A percentile compares a stretch with the other conserved stretches of the same genome.
Conservation (phyloP, 371 early-diverging fungal genomes). For the Mucor racemosus region DNA sequence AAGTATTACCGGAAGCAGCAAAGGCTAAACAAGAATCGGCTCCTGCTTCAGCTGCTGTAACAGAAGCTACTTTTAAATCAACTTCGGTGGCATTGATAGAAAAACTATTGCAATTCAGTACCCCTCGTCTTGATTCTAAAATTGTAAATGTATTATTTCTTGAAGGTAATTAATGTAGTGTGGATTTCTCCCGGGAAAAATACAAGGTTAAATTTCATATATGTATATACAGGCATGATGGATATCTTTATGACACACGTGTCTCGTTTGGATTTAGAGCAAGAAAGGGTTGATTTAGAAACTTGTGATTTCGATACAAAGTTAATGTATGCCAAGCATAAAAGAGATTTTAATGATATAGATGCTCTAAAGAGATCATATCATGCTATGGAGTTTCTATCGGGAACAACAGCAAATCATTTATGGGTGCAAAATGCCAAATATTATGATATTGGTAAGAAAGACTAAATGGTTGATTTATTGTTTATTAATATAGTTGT, state of each 20-base stretch:
- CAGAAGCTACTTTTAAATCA: conserved; percentile 36
- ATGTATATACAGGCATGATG: conserved; percentile 44
- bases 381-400: conserved; percentile 56
- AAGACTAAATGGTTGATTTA: neutral
- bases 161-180: conserved; percentile 36
- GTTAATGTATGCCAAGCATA: conserved; percentile 22
- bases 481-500: neutral
- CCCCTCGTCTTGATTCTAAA: conserved; percentile 47
- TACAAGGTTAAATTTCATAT: neutral
- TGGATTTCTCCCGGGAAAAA: neutral
- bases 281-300: conserved; percentile 9
- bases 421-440: conserved; percentile 43
- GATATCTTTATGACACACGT: conserved; percentile 53
- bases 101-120: conserved; percentile 42
- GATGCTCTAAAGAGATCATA: conserved; percentile 49
- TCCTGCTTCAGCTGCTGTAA: neutral
- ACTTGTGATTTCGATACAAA: conserved; percentile 24
- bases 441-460: conserved; percentile 42
- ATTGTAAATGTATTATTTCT: conserved; percentile 51
- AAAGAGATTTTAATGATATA: conserved; percentile 36
- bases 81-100: conserved; percentile 47
- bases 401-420: conserved; percentile 48
- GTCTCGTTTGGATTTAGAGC: conserved; percentile 25
- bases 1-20: conserved; percentile 15
- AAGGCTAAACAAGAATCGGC: neutral